Evolutionary conservation across 208 protist species (phyloP).

Genomic region (Leishmania martiniquensis): DNA sequence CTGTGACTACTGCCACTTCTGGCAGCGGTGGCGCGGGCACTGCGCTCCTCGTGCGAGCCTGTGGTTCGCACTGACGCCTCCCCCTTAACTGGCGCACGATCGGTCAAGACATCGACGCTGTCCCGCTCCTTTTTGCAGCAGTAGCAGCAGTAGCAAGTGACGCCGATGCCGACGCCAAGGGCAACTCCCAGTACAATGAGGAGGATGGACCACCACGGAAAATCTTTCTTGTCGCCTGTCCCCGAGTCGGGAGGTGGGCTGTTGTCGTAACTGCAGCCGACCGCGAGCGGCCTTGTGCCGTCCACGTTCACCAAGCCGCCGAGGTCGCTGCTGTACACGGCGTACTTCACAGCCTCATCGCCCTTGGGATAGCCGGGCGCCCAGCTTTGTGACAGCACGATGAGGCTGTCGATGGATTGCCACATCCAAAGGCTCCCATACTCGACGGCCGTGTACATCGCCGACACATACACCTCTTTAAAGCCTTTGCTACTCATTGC

Average conservation of each 20-base stretch:
- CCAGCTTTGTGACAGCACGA: background rate
- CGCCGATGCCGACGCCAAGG: background rate
- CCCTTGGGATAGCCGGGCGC: slow-evolving; percentile 5
- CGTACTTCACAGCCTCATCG: background rate
- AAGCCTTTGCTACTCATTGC: background rate
- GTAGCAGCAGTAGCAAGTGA: background rate
- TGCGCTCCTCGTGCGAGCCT: too few relatives aligned
- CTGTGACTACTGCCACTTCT: background rate
- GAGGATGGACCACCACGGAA: background rate
- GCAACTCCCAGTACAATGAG: background rate
- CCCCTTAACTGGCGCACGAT: background rate
- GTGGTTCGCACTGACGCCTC: background rate
- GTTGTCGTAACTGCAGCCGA: slow-evolving; percentile 5
- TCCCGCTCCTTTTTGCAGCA: slow-evolving; percentile 1
- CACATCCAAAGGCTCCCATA: background rate
- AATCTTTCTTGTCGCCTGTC: background rate
- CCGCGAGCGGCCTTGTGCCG: slow-evolving; percentile 2
- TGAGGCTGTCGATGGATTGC: background rate
- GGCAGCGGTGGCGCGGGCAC: slow-evolving; percentile 35
- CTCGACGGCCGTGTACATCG: background rate
- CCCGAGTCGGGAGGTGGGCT: background rate
- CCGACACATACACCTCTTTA: background rate
- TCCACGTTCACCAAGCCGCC: slow-evolving; percentile 9
- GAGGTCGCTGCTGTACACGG: slow-evolving; percentile 14
- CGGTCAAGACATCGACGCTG: background rate